A percentile compares a stretch with the other conserved stretches of the same genome.
Evolutionary conservation across 768 basidiomycete genomes (phyloP).

Genomic region (Postia placenta): DNA sequence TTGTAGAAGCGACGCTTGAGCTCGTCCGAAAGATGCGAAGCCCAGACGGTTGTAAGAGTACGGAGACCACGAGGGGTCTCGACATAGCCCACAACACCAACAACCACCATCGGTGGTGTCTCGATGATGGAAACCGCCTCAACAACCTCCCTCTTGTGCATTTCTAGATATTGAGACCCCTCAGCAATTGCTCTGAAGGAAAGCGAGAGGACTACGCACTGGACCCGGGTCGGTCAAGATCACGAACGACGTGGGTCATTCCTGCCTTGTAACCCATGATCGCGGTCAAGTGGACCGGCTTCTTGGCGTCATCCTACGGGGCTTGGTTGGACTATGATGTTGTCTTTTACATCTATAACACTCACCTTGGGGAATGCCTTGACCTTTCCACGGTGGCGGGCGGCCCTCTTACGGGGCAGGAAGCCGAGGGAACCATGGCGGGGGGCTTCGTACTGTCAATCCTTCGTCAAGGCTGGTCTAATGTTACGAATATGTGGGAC

Average conservation of each 20-base stretch:
- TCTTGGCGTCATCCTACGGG: slow-evolving; percentile 98
- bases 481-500: slow-evolving; percentile 20
- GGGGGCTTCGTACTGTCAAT: slow-evolving; percentile 94
- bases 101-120: slow-evolving; percentile 93
- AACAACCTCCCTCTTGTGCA: slow-evolving; percentile 99
- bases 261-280: slow-evolving; percentile 99
- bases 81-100: slow-evolving; percentile 98
- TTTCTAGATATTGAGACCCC: slow-evolving; percentile 61
- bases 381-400: slow-evolving; percentile 97
- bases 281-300: slow-evolving; percentile 97
- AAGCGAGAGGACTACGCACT: slow-evolving; percentile 54
- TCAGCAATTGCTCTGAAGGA: neutral
- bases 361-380: slow-evolving; percentile 98
- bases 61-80: slow-evolving; percentile 99
- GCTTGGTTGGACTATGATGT: neutral
- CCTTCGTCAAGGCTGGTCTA: too few species aligned
- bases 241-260: slow-evolving; percentile 99
- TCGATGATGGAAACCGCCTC: slow-evolving; percentile 96
- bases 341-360: slow-evolving; percentile 5
- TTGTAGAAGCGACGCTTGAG: slow-evolving; percentile 99
- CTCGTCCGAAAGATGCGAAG: slow-evolving; percentile 95
- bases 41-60: slow-evolving; percentile 98
- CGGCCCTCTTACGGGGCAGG: slow-evolving; percentile 93
- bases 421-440: slow-evolving; percentile 98
- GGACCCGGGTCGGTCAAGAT: slow-evolving; percentile 98